Evolutionary conservation across 1,139 yeast genomes (phyloP).

Genomic region (Candida sanyaensis): DNA sequence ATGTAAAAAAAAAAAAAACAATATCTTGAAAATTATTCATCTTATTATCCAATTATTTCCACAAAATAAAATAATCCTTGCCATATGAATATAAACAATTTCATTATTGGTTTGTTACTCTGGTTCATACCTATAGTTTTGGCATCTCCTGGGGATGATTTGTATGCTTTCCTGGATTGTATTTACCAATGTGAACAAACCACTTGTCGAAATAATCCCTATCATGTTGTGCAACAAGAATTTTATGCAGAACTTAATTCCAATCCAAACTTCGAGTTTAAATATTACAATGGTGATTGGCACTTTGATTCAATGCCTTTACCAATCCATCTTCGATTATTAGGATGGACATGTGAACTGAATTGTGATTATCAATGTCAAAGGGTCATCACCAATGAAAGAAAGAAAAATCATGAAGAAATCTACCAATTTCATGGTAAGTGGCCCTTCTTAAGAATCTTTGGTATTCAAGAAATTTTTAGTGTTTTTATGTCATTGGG

Average conservation of each 20-base stretch:
- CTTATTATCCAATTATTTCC: too few species aligned
- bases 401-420: conserved; percentile 46
- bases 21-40: too few species aligned
- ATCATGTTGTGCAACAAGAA: conserved; percentile 30
- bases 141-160: conserved; percentile 79
- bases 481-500: conserved; percentile 81
- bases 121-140: not conserved
- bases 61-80: too few species aligned
- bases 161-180: conserved; percentile 71
- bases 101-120: not conserved
- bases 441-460: conserved; percentile 85
- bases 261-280: conserved; percentile 24
- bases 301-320: conserved; percentile 38
- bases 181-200: conserved; percentile 56
- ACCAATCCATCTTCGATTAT: conserved; percentile 42
- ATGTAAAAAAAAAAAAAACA: too few species aligned
- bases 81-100: not conserved
- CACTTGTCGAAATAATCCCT: conserved; percentile 37
- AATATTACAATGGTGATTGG: conserved; percentile 33
- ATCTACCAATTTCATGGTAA: conserved; percentile 91
- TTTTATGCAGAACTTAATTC: conserved; percentile 8
- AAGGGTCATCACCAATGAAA: conserved; percentile 59
- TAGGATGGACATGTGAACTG: conserved; percentile 77
- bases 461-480: conserved; percentile 81
- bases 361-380: conserved; percentile 96